Evolutionary conservation across 208 protist species (phyloP).

Genomic region (Crithidia thermophila): DNA sequence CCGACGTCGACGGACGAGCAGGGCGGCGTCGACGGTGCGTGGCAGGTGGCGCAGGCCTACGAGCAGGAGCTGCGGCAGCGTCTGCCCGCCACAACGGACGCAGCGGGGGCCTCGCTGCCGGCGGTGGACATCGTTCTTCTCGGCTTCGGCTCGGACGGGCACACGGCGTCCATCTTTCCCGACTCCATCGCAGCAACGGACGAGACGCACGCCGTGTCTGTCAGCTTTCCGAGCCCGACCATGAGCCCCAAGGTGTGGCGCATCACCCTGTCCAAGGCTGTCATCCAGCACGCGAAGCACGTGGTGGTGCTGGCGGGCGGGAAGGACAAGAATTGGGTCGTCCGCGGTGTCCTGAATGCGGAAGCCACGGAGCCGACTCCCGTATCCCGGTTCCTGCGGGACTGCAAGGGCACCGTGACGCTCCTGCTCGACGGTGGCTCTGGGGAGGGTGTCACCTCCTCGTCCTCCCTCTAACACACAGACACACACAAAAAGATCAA

Average conservation of each 20-base stretch:
- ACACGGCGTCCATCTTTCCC: conserved; percentile 87
- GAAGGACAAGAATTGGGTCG: conserved; percentile 74
- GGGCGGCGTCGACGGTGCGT: conserved; percentile 40
- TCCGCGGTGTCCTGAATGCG: conserved; percentile 50
- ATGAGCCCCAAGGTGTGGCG: conserved; percentile 88
- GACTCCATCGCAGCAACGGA: conserved; percentile 56
- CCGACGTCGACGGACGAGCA: conserved; percentile 30
- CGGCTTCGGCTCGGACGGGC: conserved; percentile 79
- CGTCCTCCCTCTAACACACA: not conserved
- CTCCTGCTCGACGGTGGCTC: conserved; percentile 54
- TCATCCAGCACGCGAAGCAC: conserved; percentile 66
- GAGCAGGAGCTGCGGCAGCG: conserved; percentile 29
- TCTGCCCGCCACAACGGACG: conserved; percentile 7
- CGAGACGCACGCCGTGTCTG: conserved; percentile 33
- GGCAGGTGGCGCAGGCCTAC: conserved; percentile 44
- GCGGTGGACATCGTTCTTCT: conserved; percentile 79
- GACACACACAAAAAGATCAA: too few species aligned
- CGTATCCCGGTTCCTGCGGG: conserved; percentile 66
- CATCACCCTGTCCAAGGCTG: conserved; percentile 62
- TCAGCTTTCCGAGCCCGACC: conserved; percentile 67
- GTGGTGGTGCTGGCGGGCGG: conserved; percentile 77
- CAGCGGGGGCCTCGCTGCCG: conserved; percentile 27
- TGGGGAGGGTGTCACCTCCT: conserved; percentile 18
- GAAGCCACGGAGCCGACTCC: conserved; percentile 25
- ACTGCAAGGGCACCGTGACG: conserved; percentile 64